These are phyloP conservation scores for Saccharomycopsis olivae DNA, from an alignment of 805 yeast genomes.

Conservation along the genomic window DNA sequence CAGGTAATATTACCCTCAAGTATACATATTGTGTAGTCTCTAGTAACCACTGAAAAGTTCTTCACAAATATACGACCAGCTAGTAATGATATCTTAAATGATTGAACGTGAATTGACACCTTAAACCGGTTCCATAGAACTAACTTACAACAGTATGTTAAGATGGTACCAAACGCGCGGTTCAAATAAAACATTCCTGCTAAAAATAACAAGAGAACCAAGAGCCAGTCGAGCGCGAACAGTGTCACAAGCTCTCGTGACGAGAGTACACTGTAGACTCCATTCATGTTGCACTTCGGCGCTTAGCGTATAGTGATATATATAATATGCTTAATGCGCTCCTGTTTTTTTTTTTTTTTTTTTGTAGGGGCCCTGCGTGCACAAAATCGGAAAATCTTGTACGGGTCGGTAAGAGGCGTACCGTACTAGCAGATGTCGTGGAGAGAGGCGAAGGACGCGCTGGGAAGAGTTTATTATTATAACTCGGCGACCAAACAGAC, in stretches of 20 bases:
- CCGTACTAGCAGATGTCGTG: too few relatives aligned
- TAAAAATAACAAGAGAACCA: slow-evolving; percentile 50
- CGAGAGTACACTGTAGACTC: slow-evolving; percentile 1
- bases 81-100: slow-evolving; percentile 64
- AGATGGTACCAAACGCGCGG: slow-evolving; percentile 50
- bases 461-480: slow-evolving; percentile 62
- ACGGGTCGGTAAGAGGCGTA: too few relatives aligned
- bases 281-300: too few relatives aligned
- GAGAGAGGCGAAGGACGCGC: slow-evolving; percentile 51
- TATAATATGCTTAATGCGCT: too few relatives aligned
- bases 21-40: slow-evolving; percentile 60
- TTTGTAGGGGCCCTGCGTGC: too few relatives aligned
- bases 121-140: slow-evolving; percentile 54
- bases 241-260: slow-evolving; percentile 26
- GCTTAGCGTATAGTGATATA: too few relatives aligned
- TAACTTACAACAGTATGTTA: slow-evolving; percentile 42
- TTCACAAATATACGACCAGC: slow-evolving; percentile 78
- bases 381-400: too few relatives aligned
- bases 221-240: slow-evolving; percentile 74
- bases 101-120: slow-evolving; percentile 54
- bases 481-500: slow-evolving; percentile 56
- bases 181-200: slow-evolving; percentile 68
- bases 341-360: too few relatives aligned
- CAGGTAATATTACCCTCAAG: slow-evolving; percentile 72
- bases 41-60: slow-evolving; percentile 63